Base-by-base conservation (phyloP, 2,329 filamentous ascomycete species). In the Penicillium sp. region DNA sequence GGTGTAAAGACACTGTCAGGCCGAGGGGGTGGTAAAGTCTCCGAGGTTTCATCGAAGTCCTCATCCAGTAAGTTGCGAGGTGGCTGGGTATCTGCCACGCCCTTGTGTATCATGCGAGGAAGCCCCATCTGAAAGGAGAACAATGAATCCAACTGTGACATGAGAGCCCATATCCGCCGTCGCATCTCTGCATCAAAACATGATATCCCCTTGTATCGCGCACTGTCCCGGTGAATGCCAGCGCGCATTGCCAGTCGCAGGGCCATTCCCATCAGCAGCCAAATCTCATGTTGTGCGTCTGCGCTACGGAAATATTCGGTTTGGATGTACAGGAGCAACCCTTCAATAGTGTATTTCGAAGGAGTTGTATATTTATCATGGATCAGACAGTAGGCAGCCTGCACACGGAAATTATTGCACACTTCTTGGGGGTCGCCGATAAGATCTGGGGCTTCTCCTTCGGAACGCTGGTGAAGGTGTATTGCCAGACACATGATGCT, bases 41-140 rank as follows among this genome's bases (percentile, higher is more conserved):
- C 61, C 4, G 74, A 76, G 46, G 78, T 66, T 62, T 82, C 76
- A 59, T 77, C 72, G 59, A 87, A 84, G 62, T 88, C 84, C 1
- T 80, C 76, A 66, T 89, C 85, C 23, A 78, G 68, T 16, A 88
- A 65, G 65, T 88, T 87, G 11, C 77, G 74, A 5, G 85, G 84
- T n/a, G 79, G 65, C 8, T 71, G 66, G 0, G 83, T 84, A 64
- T 88, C 86, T 45, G 78, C 81, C 52, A 86, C 82, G 60, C 85
- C 81, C 24, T 79, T 76, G 56, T 82, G 76, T 45, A 86, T 77
- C 73, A 85, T 83, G 59, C 80, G 79, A 6, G 86, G 86, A 14
- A 88, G 71, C 1, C 86, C 86, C 59, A 87, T 77, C 63, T 88
- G 83, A 63, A 87, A 87, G 1, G 83, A 80, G 1, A 83, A 77